These are phyloP conservation scores for Solanum corneliomulleri DNA, from an alignment of 257 asterid genomes.

Conservation along the genomic window DNA sequence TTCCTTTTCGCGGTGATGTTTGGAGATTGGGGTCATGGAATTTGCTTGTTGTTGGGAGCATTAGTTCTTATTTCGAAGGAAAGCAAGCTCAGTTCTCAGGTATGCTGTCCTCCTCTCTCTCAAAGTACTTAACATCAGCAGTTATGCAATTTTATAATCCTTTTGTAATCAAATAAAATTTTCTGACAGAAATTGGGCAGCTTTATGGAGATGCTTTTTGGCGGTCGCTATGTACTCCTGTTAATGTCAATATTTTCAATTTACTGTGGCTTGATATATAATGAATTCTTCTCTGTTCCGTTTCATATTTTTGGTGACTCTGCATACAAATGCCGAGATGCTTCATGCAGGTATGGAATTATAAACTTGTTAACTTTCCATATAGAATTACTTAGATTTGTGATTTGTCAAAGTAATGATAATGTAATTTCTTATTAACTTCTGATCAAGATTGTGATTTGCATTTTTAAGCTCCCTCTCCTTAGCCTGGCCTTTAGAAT, in stretches of 20 bases:
- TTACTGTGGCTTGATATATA: constrained; percentile 95
- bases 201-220: constrained; percentile 99
- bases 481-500: background rate
- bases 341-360: constrained; percentile 72
- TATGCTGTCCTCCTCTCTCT: constrained; percentile 13
- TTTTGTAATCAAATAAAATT: background rate
- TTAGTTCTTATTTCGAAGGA: constrained; percentile 65
- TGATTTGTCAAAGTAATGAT: background rate
- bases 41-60: constrained; percentile 84
- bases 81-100: constrained; percentile 79
- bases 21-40: constrained; percentile 99
- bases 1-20: constrained; percentile 99
- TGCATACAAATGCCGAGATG: constrained; percentile 85
- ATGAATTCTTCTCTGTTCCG: constrained; percentile 94
- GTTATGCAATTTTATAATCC: background rate
- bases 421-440: background rate
- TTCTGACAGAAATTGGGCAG: constrained; percentile 86
- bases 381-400: background rate
- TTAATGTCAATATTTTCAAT: constrained; percentile 91
- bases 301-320: constrained; percentile 93
- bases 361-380: background rate
- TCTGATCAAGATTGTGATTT: background rate
- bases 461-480: background rate
- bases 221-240: constrained; percentile 91
- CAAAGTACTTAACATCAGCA: background rate